Evolutionary conservation across 2,329 filamentous ascomycete genomes (phyloP), one percentile per base, ranked within the genome.

Genomic region (Laburnicola sp.): DNA sequence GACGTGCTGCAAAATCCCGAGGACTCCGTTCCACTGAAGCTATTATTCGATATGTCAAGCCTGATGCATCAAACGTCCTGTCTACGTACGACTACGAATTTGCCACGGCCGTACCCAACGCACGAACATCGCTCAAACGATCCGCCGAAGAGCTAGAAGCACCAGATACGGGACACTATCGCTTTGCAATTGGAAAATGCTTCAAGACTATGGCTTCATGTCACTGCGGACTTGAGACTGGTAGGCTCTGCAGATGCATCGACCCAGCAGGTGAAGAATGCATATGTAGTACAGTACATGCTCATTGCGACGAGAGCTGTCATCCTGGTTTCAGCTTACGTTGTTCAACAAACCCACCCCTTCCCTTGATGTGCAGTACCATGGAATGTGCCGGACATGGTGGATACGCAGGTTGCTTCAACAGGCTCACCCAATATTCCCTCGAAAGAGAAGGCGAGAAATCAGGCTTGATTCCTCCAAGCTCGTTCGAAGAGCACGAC

Each of bases 361-460:
- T 41, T 6, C 38, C 38, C 22, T 41, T 41, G 16, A 23, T 22
- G 6, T 41, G 38, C 22, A 26, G 8, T 8, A 30, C 28, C 28
- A 27, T 11, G 25, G 21, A 27, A 27, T 41, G 43, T 26, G n/a
- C 28, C 2, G 43, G 32, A 27, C 9, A 35, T 16, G 43, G 30
- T 22, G 28, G 27, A 36, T 46, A 30, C 23, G 30, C 43, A 22
- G 43, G 30, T 3, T 46, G 43, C 43, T 37, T 9, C 32, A 46
- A 46, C 31, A 21, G 25, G 25, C 6, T 26, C 6, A 46, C 43
- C 6, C 28, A 36, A 26, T 7, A 6, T 10, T 8, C 11, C 4
- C 21, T 46, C 25, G 30, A 37, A 46, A 9, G 30, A 23, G 32
- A 36, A 37, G 43, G 31, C 32, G 43, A 46, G n/a, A 31, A 46